Base-by-base conservation (phyloP, 2,329 filamentous ascomycete genomes). In the Emmonsiellopsis sp. region DNA sequence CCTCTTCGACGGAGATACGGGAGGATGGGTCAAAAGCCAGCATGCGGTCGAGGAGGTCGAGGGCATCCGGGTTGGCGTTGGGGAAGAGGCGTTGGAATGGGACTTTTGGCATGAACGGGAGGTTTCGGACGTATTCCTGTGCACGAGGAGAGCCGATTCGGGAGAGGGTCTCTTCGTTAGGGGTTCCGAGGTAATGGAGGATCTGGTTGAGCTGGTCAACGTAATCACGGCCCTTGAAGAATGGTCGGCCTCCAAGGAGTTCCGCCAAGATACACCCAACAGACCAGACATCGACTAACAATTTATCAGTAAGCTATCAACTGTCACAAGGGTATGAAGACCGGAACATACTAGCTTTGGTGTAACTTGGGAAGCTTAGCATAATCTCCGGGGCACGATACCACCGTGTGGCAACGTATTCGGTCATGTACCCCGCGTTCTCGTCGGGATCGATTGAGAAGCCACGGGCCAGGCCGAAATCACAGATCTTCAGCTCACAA, bases 201-300 rank as follows among this genome's bases (percentile, higher is more conserved):
- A 98, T 98, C 75, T 98, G 93, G 79, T 98, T 98, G 60, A 98
- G 83, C 77, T 98, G 93, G 74, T 98, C 93, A 71, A 98, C 93
- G 67, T 98, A 98, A 76, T 98, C 93, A 57, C 93, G 88, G 55
- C 93, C 93, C 76, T 98, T 98, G 81, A 98, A 97, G 80, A 98
- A 98, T 43, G 93, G 93, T 56, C 94, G 87, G 56, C 93, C 92
- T 58, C 93, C 93, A 37, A 98, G 83, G 10, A 98, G 83, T 72
- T 98, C 93, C 52, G 93, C 93, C 52, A 98, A 82, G 64, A 98
- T 98, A 68, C 93, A 98, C 57, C 93, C 93, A 43, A 98, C 92
- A 7, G 93, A 98, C 93, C 93, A 98, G 36, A 98, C 92, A 69
- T 98, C 93, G 73, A 98, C 92, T 97, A 52, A 49, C 39, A 39